Conservation (phyloP, 148 eudicot species). For the Persicaria maculosa region DNA sequence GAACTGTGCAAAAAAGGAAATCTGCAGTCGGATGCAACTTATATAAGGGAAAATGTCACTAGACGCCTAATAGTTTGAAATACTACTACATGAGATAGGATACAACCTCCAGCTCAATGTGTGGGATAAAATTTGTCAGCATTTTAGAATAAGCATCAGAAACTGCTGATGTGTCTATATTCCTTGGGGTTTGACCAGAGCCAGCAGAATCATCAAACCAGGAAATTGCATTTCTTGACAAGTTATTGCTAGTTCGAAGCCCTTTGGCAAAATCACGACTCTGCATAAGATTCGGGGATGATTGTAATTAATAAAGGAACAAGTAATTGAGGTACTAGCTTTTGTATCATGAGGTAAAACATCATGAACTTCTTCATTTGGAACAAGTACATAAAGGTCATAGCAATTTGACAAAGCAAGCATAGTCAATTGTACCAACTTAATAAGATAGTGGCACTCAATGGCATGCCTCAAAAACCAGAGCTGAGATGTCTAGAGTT, state of each 20-base stretch:
- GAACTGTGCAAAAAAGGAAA: constrained; percentile 89
- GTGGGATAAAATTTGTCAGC: constrained; percentile 87
- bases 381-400: neutral
- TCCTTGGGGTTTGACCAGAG: constrained; percentile 57
- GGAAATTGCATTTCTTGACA: constrained; percentile 66
- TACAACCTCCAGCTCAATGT: constrained; percentile 85
- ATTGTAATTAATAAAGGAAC: neutral
- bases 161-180: constrained; percentile 80
- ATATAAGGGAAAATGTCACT: constrained; percentile 7
- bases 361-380: neutral
- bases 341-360: neutral
- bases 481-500: neutral
- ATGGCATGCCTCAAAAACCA: neutral
- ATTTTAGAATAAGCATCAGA: constrained; percentile 92
- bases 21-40: constrained; percentile 39
- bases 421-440: neutral
- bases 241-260: constrained; percentile 86
- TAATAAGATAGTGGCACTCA: neutral
- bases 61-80: neutral
- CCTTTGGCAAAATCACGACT: constrained; percentile 94
- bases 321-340: neutral
- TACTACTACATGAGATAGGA: constrained; percentile 1
- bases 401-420: neutral
- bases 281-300: constrained; percentile 25
- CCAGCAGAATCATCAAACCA: constrained; percentile 79